These are phyloP conservation scores for Fonsecaea erecta DNA, from an alignment of 2,329 filamentous ascomycete genomes.

Conservation along the genomic window DNA sequence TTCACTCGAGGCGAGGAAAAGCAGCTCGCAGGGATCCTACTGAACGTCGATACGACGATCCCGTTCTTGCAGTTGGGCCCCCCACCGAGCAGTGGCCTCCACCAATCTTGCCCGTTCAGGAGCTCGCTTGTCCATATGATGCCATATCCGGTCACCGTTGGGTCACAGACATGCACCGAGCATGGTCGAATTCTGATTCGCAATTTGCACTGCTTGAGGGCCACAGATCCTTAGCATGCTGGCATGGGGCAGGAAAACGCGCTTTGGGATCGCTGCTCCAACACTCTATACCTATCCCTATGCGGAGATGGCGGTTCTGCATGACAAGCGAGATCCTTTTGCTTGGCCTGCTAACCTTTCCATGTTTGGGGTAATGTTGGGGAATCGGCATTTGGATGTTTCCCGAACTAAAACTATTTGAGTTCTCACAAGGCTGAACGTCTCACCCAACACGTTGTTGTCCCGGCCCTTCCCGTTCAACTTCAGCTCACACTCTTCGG, in stretches of 20 bases:
- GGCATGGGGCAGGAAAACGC: not conserved
- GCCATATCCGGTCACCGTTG: constrained; percentile 8
- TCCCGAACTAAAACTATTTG: not conserved
- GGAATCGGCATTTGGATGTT: not conserved
- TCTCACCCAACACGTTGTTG: not conserved
- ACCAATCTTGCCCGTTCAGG: constrained; percentile 3
- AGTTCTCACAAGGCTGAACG: constrained; percentile 12
- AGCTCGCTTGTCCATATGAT: not conserved
- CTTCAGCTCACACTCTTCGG: not conserved
- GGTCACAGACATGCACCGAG: not conserved
- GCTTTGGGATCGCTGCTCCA: not conserved
- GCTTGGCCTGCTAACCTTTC: not conserved
- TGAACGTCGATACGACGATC: constrained; percentile 6
- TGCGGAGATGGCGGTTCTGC: not conserved
- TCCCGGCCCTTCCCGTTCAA: constrained; percentile 1
- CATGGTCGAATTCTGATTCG: constrained; percentile 1
- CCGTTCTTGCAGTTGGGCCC: constrained; percentile 22
- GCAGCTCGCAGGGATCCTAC: not conserved
- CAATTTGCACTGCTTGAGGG: not conserved
- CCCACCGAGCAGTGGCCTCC: constrained; percentile 24
- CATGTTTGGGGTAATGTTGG: not conserved
- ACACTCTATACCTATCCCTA: not conserved
- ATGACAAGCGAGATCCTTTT: not conserved
- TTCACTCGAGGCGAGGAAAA: constrained; percentile 1
- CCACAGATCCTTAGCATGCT: not conserved